phyloP scores from a whole-genome alignment of 257 asterid species.

The Nicotiana paniculata region DNA sequence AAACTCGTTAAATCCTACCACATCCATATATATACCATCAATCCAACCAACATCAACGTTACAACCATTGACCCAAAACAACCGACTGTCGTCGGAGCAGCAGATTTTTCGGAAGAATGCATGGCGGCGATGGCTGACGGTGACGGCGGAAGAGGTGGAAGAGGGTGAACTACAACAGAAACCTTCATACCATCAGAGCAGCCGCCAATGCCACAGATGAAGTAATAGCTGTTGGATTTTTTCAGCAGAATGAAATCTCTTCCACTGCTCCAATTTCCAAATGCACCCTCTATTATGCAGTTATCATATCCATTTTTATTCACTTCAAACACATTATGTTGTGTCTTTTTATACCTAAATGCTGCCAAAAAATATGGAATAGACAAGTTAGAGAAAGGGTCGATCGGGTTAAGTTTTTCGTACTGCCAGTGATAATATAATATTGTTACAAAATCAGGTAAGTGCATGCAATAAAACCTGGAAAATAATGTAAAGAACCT shows the following conservation, averaged over 20 bases:
- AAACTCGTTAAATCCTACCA: background rate
- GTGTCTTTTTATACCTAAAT: slow-evolving; percentile 72
- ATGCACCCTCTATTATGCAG: slow-evolving; percentile 67
- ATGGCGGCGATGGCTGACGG: slow-evolving; percentile 26
- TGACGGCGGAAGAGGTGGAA: slow-evolving; percentile 60
- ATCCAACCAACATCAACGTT: background rate
- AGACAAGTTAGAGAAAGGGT: background rate
- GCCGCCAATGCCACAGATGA: slow-evolving; percentile 86
- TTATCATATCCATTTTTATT: slow-evolving; percentile 68
- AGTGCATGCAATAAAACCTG: too few relatives aligned
- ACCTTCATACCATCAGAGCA: slow-evolving; percentile 89
- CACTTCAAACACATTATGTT: slow-evolving; percentile 85
- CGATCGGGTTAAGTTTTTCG: too few relatives aligned
- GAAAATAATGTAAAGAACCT: too few relatives aligned
- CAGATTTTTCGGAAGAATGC: slow-evolving; percentile 19
- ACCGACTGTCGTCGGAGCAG: slow-evolving; percentile 25
- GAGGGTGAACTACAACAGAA: slow-evolving; percentile 60
- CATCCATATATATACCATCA: background rate
- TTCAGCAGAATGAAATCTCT: slow-evolving; percentile 62
- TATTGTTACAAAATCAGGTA: too few relatives aligned
- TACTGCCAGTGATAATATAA: too few relatives aligned
- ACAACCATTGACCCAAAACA: background rate
- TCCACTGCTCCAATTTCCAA: slow-evolving; percentile 84
- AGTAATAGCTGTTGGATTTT: slow-evolving; percentile 59
- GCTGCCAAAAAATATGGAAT: slow-evolving; percentile 29